Percentiles rank a stretch among this genome's conserved stretches.
These are phyloP conservation scores for Aeminium ludgeri DNA, from an alignment of 495 filamentous ascomycete genomes.

Conservation along the genomic window DNA sequence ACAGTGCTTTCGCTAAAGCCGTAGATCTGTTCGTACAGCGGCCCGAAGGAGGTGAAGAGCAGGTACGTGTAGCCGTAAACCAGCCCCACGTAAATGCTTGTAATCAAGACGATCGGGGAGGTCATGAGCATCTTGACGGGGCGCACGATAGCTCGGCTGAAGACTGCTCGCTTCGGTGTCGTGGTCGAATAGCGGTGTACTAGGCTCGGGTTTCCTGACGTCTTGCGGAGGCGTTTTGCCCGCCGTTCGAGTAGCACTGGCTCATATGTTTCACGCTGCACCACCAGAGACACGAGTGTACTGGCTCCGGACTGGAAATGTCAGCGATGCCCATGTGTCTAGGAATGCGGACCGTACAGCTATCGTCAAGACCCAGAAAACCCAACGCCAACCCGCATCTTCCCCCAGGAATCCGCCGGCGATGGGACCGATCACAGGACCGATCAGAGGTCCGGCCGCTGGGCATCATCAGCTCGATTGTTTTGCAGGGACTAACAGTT, in stretches of 20 bases:
- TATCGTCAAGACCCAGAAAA: constrained; percentile 23
- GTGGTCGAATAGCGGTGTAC: constrained; percentile 22
- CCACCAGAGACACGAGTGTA: constrained; percentile 7
- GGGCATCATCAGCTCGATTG: too few relatives aligned
- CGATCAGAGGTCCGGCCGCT: too few relatives aligned
- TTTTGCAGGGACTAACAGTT: too few relatives aligned
- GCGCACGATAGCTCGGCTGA: constrained; percentile 31
- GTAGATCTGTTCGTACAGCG: constrained; percentile 41
- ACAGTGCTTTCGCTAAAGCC: constrained; percentile 16
- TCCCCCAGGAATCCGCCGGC: constrained; percentile 26
- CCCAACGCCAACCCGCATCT: constrained; percentile 24
- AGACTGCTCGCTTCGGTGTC: constrained; percentile 20
- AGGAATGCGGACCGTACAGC: too few relatives aligned
- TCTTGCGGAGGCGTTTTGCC: constrained; percentile 16
- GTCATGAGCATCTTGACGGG: constrained; percentile 35
- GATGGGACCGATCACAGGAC: constrained; percentile 29
- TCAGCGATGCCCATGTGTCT: constrained; percentile 12
- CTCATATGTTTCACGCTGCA: constrained; percentile 21
- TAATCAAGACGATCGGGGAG: constrained; percentile 45
- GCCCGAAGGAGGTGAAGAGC: constrained; percentile 56
- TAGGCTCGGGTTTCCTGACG: constrained; percentile 21
- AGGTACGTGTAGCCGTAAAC: constrained; percentile 67
- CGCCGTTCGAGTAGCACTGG: constrained; percentile 20
- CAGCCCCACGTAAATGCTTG: constrained; percentile 58
- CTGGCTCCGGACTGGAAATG: constrained; percentile 15